These are phyloP conservation scores for Saccharomyces hybrid DNA, from an alignment of 1,139 yeast species.

Conservation along the genomic window DNA sequence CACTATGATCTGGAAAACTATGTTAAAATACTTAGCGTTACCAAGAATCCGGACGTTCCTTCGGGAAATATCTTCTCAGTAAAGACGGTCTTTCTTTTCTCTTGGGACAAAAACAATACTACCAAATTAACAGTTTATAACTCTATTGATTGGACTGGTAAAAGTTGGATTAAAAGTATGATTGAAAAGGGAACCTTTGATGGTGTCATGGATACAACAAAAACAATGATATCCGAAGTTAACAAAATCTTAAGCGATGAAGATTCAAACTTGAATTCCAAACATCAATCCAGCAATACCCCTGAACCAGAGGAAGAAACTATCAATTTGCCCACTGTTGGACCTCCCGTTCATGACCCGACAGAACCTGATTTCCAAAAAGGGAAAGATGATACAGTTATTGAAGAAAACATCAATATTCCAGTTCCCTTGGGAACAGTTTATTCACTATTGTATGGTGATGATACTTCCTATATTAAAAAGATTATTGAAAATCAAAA, in stretches of 20 bases:
- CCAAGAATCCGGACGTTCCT: conserved; percentile 91
- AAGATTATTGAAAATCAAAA: conserved; percentile 58
- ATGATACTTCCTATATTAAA: conserved; percentile 51
- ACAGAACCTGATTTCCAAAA: conserved; percentile 45
- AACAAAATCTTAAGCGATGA: conserved; percentile 26
- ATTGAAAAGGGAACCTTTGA: conserved; percentile 58
- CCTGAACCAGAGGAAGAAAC: conserved; percentile 16
- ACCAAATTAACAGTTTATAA: conserved; percentile 63
- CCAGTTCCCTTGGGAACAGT: conserved; percentile 78
- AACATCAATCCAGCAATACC: conserved; percentile 9
- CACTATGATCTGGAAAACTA: conserved; percentile 49
- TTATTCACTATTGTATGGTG: conserved; percentile 62
- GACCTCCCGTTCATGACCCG: conserved; percentile 51
- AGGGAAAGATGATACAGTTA: conserved; percentile 53
- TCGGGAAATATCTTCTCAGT: conserved; percentile 77
- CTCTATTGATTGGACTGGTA: conserved; percentile 70
- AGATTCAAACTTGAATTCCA: neutral
- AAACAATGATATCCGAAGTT: conserved; percentile 39
- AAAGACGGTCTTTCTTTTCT: conserved; percentile 46
- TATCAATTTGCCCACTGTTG: conserved; percentile 36
- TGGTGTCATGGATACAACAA: conserved; percentile 54
- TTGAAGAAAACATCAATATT: conserved; percentile 46
- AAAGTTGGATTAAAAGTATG: conserved; percentile 42
- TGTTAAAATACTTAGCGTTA: conserved; percentile 56
- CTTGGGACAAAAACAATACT: conserved; percentile 67